Percentiles rank a stretch among this genome's conserved stretches.
These are phyloP conservation scores for Annona cherimola DNA, from an alignment of 164 flowering plant species.

Conservation along the genomic window DNA sequence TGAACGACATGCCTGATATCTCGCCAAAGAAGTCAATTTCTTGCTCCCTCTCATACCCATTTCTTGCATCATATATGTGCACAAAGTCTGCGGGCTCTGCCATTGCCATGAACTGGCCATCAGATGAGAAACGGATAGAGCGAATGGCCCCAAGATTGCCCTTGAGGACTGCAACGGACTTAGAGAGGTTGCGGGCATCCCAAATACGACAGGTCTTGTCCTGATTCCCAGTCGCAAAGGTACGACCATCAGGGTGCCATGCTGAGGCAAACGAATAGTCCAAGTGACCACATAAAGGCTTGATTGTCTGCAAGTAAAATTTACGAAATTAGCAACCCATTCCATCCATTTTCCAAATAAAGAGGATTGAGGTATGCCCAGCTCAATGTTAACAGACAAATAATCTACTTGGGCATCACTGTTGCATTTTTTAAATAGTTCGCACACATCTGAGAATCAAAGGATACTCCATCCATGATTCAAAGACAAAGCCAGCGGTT, in stretches of 20 bases:
- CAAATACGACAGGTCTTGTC: constrained; percentile 94
- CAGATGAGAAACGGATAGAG: constrained; percentile 79
- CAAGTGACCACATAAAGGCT: constrained; percentile 53
- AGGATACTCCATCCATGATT: background rate
- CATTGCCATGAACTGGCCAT: constrained; percentile 83
- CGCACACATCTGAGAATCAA: background rate
- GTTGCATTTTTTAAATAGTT: background rate
- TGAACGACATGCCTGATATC: constrained; percentile 83
- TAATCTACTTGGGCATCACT: background rate
- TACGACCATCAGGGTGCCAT: constrained; percentile 87
- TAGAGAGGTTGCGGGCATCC: constrained; percentile 71
- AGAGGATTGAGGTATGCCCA: background rate
- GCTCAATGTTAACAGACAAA: background rate
- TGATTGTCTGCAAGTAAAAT: constrained; percentile 39
- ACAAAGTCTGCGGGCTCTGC: constrained; percentile 98
- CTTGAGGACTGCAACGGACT: constrained; percentile 62
- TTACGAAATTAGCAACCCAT: background rate
- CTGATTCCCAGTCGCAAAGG: constrained; percentile 93
- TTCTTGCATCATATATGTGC: constrained; percentile 66
- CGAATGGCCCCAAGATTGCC: constrained; percentile 89
- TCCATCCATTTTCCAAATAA: background rate
- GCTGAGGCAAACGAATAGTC: constrained; percentile 97
- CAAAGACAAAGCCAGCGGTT: too few relatives aligned
- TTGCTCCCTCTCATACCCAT: constrained; percentile 67
- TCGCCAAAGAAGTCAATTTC: constrained; percentile 97